Evolutionary conservation across 2,329 filamentous ascomycete species (phyloP).

Genomic region (Cercospora sesami): DNA sequence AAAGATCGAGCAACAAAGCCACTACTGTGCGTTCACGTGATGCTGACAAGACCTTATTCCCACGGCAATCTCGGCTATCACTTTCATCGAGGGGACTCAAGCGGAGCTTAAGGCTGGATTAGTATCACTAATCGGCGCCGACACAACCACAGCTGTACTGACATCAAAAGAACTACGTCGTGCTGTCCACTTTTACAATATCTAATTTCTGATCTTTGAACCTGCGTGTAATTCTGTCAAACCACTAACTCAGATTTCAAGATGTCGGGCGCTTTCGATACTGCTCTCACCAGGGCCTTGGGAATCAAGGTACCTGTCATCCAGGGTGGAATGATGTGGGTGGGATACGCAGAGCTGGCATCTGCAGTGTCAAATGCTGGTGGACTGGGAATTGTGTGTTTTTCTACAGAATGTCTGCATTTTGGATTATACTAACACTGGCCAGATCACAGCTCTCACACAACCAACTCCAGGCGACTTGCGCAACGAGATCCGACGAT

Average conservation of each 20-base stretch:
- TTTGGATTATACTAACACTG: neutral
- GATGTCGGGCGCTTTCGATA: slow-evolving; percentile 54
- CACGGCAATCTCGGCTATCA: slow-evolving; percentile 16
- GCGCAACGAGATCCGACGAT: slow-evolving; percentile 85
- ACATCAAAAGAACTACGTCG: neutral
- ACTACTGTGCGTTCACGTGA: neutral
- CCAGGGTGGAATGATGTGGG: slow-evolving; percentile 83
- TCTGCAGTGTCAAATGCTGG: slow-evolving; percentile 74
- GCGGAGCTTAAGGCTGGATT: slow-evolving; percentile 13
- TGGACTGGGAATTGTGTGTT: slow-evolving; percentile 65
- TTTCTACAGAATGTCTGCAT: neutral
- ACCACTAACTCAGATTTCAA: slow-evolving; percentile 44
- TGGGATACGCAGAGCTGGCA: slow-evolving; percentile 75
- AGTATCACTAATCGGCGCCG: neutral
- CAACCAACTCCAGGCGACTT: slow-evolving; percentile 88
- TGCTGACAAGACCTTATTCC: slow-evolving; percentile 1
- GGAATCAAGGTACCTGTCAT: slow-evolving; percentile 70
- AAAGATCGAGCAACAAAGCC: neutral
- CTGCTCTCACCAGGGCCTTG: slow-evolving; percentile 59
- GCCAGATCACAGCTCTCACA: slow-evolving; percentile 71
- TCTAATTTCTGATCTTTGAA: neutral
- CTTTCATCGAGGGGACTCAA: slow-evolving; percentile 5
- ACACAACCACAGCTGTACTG: neutral
- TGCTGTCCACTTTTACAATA: neutral
- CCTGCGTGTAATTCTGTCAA: neutral